Percentiles rank a stretch among this genome's conserved stretches.
Conservation (phyloP, 2,329 filamentous ascomycete genomes). For the Clonostachys rhizophaga region DNA sequence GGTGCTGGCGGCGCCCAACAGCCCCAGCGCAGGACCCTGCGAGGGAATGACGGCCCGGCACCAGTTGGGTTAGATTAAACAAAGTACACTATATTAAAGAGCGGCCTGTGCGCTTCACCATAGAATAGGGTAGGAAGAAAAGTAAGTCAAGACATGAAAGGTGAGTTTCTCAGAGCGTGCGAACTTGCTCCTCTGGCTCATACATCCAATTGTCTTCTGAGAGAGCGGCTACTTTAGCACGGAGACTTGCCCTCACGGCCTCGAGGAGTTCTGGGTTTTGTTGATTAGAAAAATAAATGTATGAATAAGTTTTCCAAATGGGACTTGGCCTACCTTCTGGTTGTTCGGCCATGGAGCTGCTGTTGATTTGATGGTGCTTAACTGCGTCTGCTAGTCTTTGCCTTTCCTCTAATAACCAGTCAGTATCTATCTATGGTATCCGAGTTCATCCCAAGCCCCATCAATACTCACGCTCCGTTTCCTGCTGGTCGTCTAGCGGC, state of each 20-base stretch:
- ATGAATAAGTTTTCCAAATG: not conserved
- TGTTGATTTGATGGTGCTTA: slow-evolving; percentile 53
- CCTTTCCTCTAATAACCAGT: slow-evolving; percentile 42
- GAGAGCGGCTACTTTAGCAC: slow-evolving; percentile 67
- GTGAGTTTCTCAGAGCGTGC: slow-evolving; percentile 14
- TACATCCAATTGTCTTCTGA: slow-evolving; percentile 92
- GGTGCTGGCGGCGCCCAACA: slow-evolving; percentile 41
- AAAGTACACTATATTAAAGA: slow-evolving; percentile 2
- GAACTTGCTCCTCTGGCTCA: slow-evolving; percentile 58
- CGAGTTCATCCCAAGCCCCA: not conserved
- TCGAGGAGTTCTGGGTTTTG: slow-evolving; percentile 59
- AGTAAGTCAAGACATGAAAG: not conserved
- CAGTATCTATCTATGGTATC: not conserved
- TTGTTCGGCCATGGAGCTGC: slow-evolving; percentile 52
- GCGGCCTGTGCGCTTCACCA: slow-evolving; percentile 3
- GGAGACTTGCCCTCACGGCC: slow-evolving; percentile 63
- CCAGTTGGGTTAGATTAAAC: slow-evolving; percentile 56
- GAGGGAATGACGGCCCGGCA: slow-evolving; percentile 41
- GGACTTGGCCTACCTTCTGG: slow-evolving; percentile 52
- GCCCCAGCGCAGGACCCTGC: slow-evolving; percentile 30
- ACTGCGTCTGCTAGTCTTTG: slow-evolving; percentile 58
- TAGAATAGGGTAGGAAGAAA: slow-evolving; percentile 14
- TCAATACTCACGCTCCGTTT: slow-evolving; percentile 44
- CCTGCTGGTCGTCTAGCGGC: slow-evolving; percentile 51
- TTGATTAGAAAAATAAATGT: not conserved